These are phyloP conservation scores for Arachnomyces sp. DNA, from an alignment of 2,329 filamentous ascomycete species.

Conservation along the genomic window DNA sequence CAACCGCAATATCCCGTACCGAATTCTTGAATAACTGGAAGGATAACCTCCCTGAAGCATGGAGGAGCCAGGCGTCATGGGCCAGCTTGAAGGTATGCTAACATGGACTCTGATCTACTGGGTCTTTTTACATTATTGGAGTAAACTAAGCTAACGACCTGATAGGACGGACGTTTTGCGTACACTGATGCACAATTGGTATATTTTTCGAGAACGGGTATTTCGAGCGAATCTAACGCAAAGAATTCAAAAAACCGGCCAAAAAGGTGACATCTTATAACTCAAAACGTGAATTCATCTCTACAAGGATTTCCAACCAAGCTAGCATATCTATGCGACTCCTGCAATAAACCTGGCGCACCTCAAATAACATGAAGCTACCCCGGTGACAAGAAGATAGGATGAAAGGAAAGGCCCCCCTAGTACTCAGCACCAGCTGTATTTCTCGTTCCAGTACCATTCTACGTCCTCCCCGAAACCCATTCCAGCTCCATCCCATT, in stretches of 20 bases:
- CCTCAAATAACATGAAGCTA: not conserved
- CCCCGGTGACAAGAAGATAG: constrained; percentile 2
- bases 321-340: too few relatives aligned
- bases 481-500: constrained; percentile 37
- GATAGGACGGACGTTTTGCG: too few relatives aligned
- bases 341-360: too few relatives aligned
- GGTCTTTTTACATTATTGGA: not conserved
- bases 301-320: not conserved
- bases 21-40: constrained; percentile 35
- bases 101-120: not conserved
- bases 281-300: constrained; percentile 22
- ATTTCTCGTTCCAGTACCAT: constrained; percentile 44
- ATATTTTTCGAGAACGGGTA: constrained; percentile 22
- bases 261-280: constrained; percentile 31
- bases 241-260: constrained; percentile 38
- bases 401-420: constrained; percentile 2
- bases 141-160: too few relatives aligned
- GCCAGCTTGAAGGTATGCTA: constrained; percentile 26
- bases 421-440: constrained; percentile 38
- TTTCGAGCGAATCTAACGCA: constrained; percentile 18
- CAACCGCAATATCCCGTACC: constrained; percentile 23
- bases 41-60: constrained; percentile 36
- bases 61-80: constrained; percentile 29
- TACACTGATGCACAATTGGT: constrained; percentile 28
- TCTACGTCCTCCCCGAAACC: constrained; percentile 33